Conservation (phyloP, 192 early-diverging fungal genomes). For the Coemansia sp. region DNA sequence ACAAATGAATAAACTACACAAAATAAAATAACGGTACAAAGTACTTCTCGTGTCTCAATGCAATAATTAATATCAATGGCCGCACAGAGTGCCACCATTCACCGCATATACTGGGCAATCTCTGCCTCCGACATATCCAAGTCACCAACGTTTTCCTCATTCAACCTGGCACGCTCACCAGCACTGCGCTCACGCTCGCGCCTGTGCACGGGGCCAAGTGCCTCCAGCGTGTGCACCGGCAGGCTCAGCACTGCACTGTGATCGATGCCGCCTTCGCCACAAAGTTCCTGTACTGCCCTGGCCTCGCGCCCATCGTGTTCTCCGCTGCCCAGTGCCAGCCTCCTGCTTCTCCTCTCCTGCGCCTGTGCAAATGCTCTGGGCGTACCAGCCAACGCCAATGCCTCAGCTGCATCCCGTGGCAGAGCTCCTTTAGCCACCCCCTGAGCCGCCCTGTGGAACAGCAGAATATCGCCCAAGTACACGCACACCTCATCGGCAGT, state of each 20-base stretch:
- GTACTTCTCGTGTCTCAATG: no score
- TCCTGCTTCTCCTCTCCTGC: conserved; percentile 1
- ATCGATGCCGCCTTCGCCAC: conserved; percentile 11
- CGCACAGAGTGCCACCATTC: no score
- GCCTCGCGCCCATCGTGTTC: background rate
- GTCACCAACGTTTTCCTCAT: background rate
- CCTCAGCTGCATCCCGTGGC: background rate
- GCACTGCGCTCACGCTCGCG: background rate
- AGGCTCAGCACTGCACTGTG: conserved; percentile 22
- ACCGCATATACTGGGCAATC: no score
- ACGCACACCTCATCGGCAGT: no score
- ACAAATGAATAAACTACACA: no score
- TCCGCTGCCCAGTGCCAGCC: background rate
- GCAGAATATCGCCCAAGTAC: conserved; percentile 23
- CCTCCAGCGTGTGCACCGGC: conserved; percentile 25
- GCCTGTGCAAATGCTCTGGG: conserved; percentile 24
- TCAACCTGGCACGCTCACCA: background rate
- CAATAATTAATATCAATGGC: no score
- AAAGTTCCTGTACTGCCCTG: conserved; percentile 5
- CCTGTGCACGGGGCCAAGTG: background rate
- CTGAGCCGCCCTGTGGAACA: conserved; percentile 16
- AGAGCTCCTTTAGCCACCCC: background rate
- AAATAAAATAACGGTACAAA: no score
- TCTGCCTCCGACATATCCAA: no score
- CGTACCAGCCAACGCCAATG: background rate